Evolutionary conservation across 345 rosid species (phyloP), one percentile per base, ranked within the genome.

Genomic region (Brassica cretica): DNA sequence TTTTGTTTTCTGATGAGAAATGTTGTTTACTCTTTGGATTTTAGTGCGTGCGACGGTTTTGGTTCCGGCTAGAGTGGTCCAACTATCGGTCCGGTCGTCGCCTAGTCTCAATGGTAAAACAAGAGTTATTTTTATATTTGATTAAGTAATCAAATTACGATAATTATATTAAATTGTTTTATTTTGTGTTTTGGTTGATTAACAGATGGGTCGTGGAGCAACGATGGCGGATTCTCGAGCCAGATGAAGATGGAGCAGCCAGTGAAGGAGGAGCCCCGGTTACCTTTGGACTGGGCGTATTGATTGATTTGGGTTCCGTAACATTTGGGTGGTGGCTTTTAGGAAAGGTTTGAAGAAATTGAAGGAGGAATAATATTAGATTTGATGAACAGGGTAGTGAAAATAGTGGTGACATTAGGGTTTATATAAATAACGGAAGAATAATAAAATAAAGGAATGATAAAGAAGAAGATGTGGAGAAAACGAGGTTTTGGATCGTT

Each of bases 41-140:
- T 63, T 68, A 83, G 88, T 74, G 9, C 69, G 88, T 62, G 72
- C 92, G 0, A 86, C 91, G 2, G 92, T 87, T 15, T 68, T 92
- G 49, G 87, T 94, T 14, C 97, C 97, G n/a, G 92, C 89, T 14
- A 89, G 84, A 82, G 89, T 92, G 69, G 89, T 87, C 8, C 79
- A 76, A 62, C 79, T 53, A 10, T 14, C 14, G 27, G 74, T 86
- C 68, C 85, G 85, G 59, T 62, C 25, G 0, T 21, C 21, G 76
- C 84, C 83, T 37, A 27, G 1, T 49, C 63, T 59, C 2, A 65
- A 41, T 35, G 77, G 25, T 51, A 71, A 15, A 21, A 65, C 8
- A 15, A 51, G 15, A n/a, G 18, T 2, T 58, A 19, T 18, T 16
- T 18, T 78, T 6, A 4, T 41, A 70, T 18, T 3, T 24, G 11